Evolutionary conservation across 1,284 basidiomycete species (phyloP).

Genomic region (Pascua sp.): DNA sequence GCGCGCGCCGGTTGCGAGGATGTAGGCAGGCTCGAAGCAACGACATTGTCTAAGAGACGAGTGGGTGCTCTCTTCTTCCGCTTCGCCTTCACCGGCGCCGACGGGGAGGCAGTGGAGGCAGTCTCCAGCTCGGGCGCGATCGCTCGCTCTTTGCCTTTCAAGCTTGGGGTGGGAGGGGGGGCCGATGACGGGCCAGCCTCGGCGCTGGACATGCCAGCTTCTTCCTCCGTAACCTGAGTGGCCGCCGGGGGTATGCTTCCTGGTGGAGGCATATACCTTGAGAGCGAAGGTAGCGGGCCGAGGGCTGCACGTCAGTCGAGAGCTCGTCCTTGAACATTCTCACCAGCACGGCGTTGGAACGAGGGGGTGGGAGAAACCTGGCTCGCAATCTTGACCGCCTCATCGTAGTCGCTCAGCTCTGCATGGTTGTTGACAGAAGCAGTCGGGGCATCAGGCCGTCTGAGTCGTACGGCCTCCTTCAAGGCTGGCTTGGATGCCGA

Average conservation of each 20-base stretch:
- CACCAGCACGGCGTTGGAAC: no score
- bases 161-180: not conserved
- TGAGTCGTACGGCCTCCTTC: no score
- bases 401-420: conserved; percentile 8
- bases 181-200: not conserved
- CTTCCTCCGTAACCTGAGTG: not conserved
- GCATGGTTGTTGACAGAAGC: not conserved
- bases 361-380: no score
- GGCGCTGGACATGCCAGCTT: not conserved
- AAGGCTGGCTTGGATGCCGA: no score
- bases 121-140: conserved; percentile 2
- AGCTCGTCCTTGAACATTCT: no score
- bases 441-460: not conserved
- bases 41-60: no score
- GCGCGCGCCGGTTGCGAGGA: no score
- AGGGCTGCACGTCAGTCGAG: no score
- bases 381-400: not conserved
- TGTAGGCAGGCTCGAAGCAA: no score
- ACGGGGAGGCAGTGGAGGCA: not conserved
- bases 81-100: not conserved
- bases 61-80: not conserved
- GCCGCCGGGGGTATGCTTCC: not conserved
- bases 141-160: conserved; percentile 31
- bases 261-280: conserved; percentile 4
- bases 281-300: no score